Evolutionary conservation across 2,329 filamentous ascomycete species (phyloP), one percentile per base, ranked within the genome.

Genomic region (Chrysoporthe puriensis): DNA sequence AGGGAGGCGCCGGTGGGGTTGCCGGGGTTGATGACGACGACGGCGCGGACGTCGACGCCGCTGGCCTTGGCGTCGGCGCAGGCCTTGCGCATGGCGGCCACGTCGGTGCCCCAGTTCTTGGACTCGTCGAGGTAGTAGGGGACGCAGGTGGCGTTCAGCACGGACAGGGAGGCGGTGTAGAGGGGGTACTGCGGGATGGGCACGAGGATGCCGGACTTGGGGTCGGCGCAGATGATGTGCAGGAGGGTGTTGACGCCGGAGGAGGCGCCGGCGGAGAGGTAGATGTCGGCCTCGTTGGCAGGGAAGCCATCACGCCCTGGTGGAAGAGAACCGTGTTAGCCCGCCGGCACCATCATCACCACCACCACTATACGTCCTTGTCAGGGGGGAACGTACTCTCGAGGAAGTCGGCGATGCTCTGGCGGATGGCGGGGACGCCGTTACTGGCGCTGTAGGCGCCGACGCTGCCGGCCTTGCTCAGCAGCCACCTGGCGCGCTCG

Each of bases 111-210:
- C 96, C 96, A 99, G 71, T 88, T 86, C 74, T 90, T 88, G 72
- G 88, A 82, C 82, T 99, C 96, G 73, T 98, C 92, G 62, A 99
- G 89, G 81, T 93, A 91, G 84, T 99, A 99, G 48, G 96, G 95
- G 40, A 99, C 96, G 76, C 91, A 92, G 67, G 87, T 88, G 64
- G 95, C 93, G 79, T 97, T 88, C 69, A 98, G 86, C 59, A 99
- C 82, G 63, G 94, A 85, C 70, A 99, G 87, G 0, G 94, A 96
- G 36, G 96, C 96, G 9, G 95, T 98, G 83, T 99, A 99, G 61
- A 99, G 90, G 34, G 96, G 96, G 80, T 99, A 99, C 81, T 99
- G 96, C 7, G 96, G 96, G 73, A 99, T 98, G 34, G 95, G 96
- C 26, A 98, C 91, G 70, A 99, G 89, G 66, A 99, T 88, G 69